phyloP scores from a whole-genome alignment of 768 basidiomycete species.

The Hericium coralloides region DNA sequence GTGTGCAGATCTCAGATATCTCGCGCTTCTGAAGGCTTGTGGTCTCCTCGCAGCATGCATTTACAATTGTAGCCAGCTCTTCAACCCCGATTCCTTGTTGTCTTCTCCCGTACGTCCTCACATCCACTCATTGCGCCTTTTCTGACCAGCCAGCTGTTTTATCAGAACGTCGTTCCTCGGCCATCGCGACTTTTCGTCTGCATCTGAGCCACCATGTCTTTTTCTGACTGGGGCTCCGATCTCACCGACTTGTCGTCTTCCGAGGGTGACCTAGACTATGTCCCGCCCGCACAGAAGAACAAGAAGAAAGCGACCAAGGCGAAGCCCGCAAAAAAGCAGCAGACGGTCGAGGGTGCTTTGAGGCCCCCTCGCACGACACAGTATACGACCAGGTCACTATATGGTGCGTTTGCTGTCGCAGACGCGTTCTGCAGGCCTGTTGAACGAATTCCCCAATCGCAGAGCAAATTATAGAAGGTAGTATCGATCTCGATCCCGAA shows the following conservation, averaged over 20 bases:
- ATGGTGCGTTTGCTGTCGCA: conserved; percentile 16
- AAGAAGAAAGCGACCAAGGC: neutral
- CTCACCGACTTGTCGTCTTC: conserved; percentile 19
- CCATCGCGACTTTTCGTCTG: too few species aligned
- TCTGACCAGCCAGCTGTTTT: too few species aligned
- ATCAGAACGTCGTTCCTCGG: too few species aligned
- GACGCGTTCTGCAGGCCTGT: neutral
- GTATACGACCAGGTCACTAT: conserved; percentile 25
- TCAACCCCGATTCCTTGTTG: neutral
- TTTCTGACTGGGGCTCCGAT: conserved; percentile 21
- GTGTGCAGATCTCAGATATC: neutral
- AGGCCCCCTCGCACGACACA: conserved; percentile 17
- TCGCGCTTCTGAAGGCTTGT: neutral
- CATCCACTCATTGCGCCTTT: too few species aligned
- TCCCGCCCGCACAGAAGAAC: neutral
- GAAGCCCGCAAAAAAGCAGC: neutral
- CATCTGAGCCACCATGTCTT: conserved; percentile 7
- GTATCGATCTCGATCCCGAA: conserved; percentile 67
- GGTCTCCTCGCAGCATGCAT: neutral
- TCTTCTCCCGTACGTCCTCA: neutral
- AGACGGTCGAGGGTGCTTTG: conserved; percentile 12
- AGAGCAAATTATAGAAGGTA: conserved; percentile 58
- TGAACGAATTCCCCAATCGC: neutral
- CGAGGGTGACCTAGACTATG: conserved; percentile 13
- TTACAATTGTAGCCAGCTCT: neutral